Conservation (phyloP, 768 basidiomycete species). For the Collybiopsis confluens region DNA sequence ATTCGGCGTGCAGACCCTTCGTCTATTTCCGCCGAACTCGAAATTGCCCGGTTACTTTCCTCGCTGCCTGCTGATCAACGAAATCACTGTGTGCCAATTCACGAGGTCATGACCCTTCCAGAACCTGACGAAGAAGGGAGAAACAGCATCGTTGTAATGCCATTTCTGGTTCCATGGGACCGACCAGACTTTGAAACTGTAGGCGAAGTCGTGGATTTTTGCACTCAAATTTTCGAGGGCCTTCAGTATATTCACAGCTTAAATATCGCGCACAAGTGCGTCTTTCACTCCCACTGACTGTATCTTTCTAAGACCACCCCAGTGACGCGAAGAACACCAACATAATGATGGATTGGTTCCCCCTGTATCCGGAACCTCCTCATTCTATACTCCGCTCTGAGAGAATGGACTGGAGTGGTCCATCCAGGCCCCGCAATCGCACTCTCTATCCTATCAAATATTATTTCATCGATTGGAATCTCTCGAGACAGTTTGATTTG, state of each 20-base stretch:
- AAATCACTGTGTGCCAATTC: constrained; percentile 12
- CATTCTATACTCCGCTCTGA: background rate
- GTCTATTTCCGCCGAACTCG: constrained; percentile 21
- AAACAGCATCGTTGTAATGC: constrained; percentile 8
- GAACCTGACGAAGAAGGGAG: background rate
- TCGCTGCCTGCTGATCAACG: background rate
- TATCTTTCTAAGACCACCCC: background rate
- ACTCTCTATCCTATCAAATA: constrained; percentile 28
- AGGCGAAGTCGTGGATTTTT: constrained; percentile 22
- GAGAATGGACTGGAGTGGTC: background rate
- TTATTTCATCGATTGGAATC: constrained; percentile 35
- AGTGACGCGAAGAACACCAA: constrained; percentile 1
- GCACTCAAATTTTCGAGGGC: constrained; percentile 22
- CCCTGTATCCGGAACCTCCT: background rate
- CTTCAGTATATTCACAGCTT: constrained; percentile 23
- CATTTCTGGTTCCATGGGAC: background rate
- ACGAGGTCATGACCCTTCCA: background rate
- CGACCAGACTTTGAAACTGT: constrained; percentile 16
- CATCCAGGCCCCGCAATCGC: constrained; percentile 11
- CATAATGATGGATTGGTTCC: constrained; percentile 4
- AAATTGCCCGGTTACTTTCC: constrained; percentile 16
- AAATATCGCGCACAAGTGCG: constrained; percentile 23
- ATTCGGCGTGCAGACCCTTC: constrained; percentile 14
- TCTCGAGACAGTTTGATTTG: constrained; percentile 24
- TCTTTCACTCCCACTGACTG: background rate